Conservation (phyloP, 1,284 basidiomycete species). For the Polyporus tsugae region DNA sequence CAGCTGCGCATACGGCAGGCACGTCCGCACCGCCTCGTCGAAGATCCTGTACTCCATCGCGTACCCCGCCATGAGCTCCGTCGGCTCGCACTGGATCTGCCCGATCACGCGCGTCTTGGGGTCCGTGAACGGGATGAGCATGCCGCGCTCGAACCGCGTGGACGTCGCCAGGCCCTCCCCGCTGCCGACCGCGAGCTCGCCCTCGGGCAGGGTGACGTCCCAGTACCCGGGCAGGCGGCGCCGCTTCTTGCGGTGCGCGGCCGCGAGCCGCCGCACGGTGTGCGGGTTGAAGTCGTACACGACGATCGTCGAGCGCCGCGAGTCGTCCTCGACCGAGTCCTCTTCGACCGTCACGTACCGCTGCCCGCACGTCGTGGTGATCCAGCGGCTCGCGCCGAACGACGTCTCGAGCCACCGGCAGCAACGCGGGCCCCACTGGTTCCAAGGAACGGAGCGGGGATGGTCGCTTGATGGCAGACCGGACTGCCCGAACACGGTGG, state of each 20-base stretch:
- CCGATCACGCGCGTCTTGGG: constrained; percentile 27
- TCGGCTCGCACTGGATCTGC: constrained; percentile 30
- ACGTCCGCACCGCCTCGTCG: constrained; percentile 30
- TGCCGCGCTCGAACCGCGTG: constrained; percentile 9
- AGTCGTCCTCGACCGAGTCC: constrained; percentile 25
- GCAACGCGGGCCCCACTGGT: constrained; percentile 32
- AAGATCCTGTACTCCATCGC: constrained; percentile 30
- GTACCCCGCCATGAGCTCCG: constrained; percentile 28
- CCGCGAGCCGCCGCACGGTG: constrained; percentile 30
- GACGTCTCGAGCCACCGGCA: constrained; percentile 35
- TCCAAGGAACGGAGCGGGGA: constrained; percentile 27
- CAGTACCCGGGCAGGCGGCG: constrained; percentile 21
- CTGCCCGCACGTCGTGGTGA: constrained; percentile 39
- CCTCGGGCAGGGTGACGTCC: constrained; percentile 17
- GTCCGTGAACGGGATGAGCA: constrained; percentile 32
- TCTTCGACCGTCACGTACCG: constrained; percentile 35
- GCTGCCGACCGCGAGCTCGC: constrained; percentile 15
- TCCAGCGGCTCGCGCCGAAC: constrained; percentile 35
- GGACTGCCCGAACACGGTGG: not conserved
- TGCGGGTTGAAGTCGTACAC: constrained; percentile 38
- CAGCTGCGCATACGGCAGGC: constrained; percentile 33
- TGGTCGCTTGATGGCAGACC: not conserved
- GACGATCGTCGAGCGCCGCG: constrained; percentile 30
- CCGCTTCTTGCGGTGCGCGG: constrained; percentile 26
- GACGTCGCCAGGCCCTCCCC: not conserved